A percentile compares a stretch with the other conserved stretches of the same genome.
These are phyloP conservation scores for Fusarium subglutinans DNA, from an alignment of 2,329 filamentous ascomycete species.

Conservation along the genomic window DNA sequence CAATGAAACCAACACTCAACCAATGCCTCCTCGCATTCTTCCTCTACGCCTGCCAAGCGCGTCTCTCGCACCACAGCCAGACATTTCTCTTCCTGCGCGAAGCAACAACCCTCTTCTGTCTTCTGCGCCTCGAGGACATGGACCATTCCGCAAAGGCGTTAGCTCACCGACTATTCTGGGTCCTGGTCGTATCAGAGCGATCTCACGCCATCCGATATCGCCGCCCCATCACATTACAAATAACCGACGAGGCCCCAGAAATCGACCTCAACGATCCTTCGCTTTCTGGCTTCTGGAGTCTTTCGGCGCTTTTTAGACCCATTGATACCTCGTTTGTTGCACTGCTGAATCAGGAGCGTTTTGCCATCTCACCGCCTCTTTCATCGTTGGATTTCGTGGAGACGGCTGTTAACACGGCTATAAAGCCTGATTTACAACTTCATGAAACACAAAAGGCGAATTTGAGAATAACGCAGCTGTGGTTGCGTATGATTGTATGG, in stretches of 20 bases:
- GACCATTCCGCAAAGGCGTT: constrained; percentile 41
- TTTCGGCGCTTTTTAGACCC: constrained; percentile 53
- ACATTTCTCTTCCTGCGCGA: constrained; percentile 56
- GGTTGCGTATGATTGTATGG: constrained; percentile 58
- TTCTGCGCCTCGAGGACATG: constrained; percentile 45
- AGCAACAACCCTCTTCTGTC: constrained; percentile 52
- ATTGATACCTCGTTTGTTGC: constrained; percentile 56
- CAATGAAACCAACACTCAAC: constrained; percentile 50
- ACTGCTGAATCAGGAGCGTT: constrained; percentile 51
- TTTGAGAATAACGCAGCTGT: constrained; percentile 55
- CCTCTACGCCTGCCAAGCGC: constrained; percentile 55
- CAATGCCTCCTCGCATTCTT: constrained; percentile 55
- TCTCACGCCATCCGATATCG: constrained; percentile 57
- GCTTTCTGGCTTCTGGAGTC: constrained; percentile 51
- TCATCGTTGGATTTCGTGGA: constrained; percentile 50
- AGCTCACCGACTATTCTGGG: constrained; percentile 55
- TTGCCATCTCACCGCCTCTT: constrained; percentile 44
- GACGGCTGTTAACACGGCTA: constrained; percentile 48
- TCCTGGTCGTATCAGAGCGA: constrained; percentile 54
- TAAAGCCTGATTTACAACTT: constrained; percentile 46
- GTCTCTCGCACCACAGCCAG: constrained; percentile 54
- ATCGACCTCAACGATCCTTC: constrained; percentile 44
- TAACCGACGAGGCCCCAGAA: constrained; percentile 49
- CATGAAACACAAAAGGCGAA: constrained; percentile 58
- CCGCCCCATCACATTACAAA: constrained; percentile 54